Percentiles rank a stretch among this genome's conserved stretches.
Evolutionary conservation across 1,284 basidiomycete species (phyloP).

Genomic region (Rhodofomes roseus): DNA sequence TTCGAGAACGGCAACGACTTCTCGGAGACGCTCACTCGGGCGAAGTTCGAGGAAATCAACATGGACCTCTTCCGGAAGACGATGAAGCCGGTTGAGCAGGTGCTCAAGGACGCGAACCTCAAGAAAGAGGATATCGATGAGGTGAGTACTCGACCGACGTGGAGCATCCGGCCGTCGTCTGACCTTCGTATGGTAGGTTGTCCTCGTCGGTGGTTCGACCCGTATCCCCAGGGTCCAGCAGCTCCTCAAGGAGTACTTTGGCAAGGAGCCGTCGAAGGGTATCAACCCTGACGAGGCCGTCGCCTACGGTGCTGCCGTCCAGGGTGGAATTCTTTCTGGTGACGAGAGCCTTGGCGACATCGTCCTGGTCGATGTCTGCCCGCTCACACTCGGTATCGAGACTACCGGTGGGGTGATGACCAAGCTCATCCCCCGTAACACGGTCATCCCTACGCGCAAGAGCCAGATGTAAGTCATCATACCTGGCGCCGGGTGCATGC

Average conservation of each 20-base stretch:
- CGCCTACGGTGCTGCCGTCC: conserved; percentile 76
- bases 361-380: conserved; percentile 95
- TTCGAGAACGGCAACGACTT: conserved; percentile 98
- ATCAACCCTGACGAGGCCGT: conserved; percentile 83
- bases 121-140: conserved; percentile 98
- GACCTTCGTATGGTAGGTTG: conserved; percentile 40
- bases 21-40: conserved; percentile 93
- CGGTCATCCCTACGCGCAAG: conserved; percentile 97
- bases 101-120: conserved; percentile 95
- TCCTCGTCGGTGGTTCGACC: conserved; percentile 95
- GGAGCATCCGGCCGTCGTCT: not conserved
- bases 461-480: conserved; percentile 63
- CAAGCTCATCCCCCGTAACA: conserved; percentile 95
- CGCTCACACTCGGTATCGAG: conserved; percentile 95
- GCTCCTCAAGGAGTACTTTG: conserved; percentile 92
- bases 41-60: conserved; percentile 99
- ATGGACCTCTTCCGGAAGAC: conserved; percentile 99
- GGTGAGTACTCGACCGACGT: conserved; percentile 37
- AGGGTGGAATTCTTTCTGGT: conserved; percentile 87
- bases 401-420: conserved; percentile 99
- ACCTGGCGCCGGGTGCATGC: not conserved
- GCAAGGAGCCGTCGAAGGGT: conserved; percentile 90
- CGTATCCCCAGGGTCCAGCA: conserved; percentile 99
- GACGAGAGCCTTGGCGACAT: conserved; percentile 82
- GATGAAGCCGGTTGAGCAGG: conserved; percentile 99